Evolutionary conservation across 1,284 basidiomycete genomes (phyloP), one percentile per base, ranked within the genome.

Genomic region (Ceraceosorus bombacis): DNA sequence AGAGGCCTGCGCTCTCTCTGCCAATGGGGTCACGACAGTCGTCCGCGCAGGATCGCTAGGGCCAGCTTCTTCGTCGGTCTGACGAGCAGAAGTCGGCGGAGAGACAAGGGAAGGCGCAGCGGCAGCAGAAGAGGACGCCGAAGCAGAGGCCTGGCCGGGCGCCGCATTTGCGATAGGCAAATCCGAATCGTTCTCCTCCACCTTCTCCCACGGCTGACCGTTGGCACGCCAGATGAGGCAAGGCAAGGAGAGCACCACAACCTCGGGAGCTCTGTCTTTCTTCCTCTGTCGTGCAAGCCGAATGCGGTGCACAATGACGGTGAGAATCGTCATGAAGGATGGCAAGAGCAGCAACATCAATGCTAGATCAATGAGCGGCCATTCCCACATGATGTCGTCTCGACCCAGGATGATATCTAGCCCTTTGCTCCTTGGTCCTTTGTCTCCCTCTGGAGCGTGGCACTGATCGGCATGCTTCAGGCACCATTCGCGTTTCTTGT

Each of bases 301-400:
- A 43, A 76, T 60, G 46, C 71, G 66, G 51, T 77, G 73, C 4
- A 70, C 58, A 27, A 76, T 66, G 49, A 77, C 62, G 9, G 70
- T 72, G 17, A 63, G 57, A 12, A 77, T 59, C 6, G 73, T 75
- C 67, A 76, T 68, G 51, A 76, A 61, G 6, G 74, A 74, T 0
- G 76, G 76, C 6, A 77, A 56, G 5, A 77, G 62, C n/a, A 76
- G 62, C 12, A 77, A 57, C 36, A 76, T 55, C 38, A 77, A 63
- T 10, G 73, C 74, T 41, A 76, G 62, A 48, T 76, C 73, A 41
- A 72, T 65, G 61, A 73, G 52, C 1, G 73, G 73, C 70, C 73
- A 72, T 49, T 76, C 74, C 62, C 66, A 67, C 17, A 74, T 60
- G 37, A 67, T 48, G 13, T 70, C 67, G 57, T 77, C 75, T 50